Conservation (phyloP, 179 eudicot species). For the Patellifolia procumbens region DNA sequence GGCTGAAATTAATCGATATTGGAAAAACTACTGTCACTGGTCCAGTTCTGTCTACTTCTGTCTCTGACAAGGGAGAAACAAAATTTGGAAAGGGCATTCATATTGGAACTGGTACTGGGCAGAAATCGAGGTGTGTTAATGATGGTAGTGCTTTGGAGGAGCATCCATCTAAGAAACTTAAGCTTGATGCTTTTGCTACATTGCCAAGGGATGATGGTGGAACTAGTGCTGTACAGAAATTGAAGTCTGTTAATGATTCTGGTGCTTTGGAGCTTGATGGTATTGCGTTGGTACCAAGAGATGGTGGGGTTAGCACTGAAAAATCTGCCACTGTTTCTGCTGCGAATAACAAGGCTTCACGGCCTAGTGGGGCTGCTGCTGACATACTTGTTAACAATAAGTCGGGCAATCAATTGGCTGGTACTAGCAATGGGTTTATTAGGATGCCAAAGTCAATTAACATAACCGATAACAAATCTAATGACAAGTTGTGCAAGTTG, state of each 20-base stretch:
- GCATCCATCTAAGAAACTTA: constrained; percentile 40
- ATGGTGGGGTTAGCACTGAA: constrained; percentile 14
- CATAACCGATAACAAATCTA: constrained; percentile 24
- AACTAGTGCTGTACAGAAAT: constrained; percentile 9
- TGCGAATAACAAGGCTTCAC: constrained; percentile 22
- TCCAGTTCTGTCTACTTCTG: background rate
- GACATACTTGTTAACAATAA: constrained; percentile 9
- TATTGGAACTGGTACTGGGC: constrained; percentile 6
- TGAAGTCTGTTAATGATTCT: constrained; percentile 18
- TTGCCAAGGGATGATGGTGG: constrained; percentile 8
- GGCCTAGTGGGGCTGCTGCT: constrained; percentile 13
- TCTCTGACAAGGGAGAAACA: constrained; percentile 21
- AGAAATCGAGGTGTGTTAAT: constrained; percentile 23
- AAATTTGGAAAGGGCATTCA: constrained; percentile 17
- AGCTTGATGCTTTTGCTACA: constrained; percentile 22
- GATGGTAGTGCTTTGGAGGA: constrained; percentile 19
- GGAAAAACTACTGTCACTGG: background rate
- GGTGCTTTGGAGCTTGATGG: constrained; percentile 23
- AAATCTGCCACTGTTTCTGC: constrained; percentile 20
- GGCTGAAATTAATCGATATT: background rate
- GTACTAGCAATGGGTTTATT: background rate
- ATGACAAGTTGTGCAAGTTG: background rate
- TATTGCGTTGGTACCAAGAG: constrained; percentile 2
- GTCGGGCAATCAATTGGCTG: background rate
- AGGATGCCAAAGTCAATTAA: background rate